Percentiles rank a stretch among this genome's conserved stretches.
Evolutionary conservation across 1,139 yeast species (phyloP).

Genomic region (Blastobotrys serpentis): DNA sequence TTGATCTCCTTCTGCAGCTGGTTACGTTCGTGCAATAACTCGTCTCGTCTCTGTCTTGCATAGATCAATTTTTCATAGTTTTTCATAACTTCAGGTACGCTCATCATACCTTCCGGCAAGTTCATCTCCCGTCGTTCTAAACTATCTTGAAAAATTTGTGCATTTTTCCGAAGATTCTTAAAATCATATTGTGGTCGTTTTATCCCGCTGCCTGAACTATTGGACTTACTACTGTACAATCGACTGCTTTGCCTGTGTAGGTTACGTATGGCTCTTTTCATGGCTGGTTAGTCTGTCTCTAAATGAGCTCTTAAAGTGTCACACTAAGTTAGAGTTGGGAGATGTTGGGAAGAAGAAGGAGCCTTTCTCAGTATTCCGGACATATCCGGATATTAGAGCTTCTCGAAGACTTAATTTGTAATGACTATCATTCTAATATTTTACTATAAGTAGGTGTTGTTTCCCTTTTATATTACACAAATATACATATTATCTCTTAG

Average conservation of each 20-base stretch:
- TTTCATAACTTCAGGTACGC: conserved; percentile 39
- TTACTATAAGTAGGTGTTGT: no score
- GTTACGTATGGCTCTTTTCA: background rate
- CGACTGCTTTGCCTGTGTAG: background rate
- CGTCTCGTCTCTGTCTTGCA: conserved; percentile 27
- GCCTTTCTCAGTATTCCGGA: no score
- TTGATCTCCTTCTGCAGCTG: conserved; percentile 24
- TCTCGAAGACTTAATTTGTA: no score
- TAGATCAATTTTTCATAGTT: conserved; percentile 31
- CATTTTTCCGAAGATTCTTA: conserved; percentile 45
- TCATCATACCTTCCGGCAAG: conserved; percentile 31
- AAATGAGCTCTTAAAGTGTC: no score
- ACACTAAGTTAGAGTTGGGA: no score
- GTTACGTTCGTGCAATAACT: conserved; percentile 33
- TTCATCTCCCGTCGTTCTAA: conserved; percentile 48
- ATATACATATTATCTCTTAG: no score
- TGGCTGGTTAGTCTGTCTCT: background rate
- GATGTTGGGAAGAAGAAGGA: no score
- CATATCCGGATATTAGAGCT: no score
- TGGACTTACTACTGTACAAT: background rate
- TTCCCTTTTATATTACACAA: no score
- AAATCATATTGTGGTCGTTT: conserved; percentile 50
- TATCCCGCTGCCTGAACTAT: conserved; percentile 12
- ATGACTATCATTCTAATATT: no score
- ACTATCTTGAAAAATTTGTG: conserved; percentile 46